These are phyloP conservation scores for Suhomyces bokatorum DNA, from an alignment of 1,139 yeast genomes.

Conservation along the genomic window DNA sequence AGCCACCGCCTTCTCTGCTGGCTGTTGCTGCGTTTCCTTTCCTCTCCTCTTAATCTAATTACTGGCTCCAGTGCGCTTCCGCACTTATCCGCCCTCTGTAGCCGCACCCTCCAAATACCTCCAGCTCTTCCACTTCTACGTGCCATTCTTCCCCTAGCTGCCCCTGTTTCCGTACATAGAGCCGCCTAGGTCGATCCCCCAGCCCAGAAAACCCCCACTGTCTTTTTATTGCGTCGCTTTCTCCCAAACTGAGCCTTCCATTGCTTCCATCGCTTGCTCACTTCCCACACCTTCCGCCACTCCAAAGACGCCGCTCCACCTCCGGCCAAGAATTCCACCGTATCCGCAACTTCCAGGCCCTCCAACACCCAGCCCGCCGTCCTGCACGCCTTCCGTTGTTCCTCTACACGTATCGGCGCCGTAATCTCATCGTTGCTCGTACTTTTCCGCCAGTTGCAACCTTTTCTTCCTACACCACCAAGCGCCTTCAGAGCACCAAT, in stretches of 20 bases:
- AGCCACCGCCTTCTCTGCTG: no score
- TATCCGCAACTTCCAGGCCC: constrained; percentile 1
- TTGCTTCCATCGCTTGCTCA: background rate
- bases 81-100: no score
- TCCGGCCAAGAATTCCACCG: background rate
- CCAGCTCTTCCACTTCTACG: no score
- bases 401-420: background rate
- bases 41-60: no score
- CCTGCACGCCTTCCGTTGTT: background rate
- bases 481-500: no score
- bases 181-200: background rate
- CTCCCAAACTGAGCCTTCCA: background rate
- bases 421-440: background rate
- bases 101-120: no score
- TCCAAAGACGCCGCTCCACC: background rate
- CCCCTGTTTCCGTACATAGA: background rate
- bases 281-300: background rate
- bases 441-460: background rate
- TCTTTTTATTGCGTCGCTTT: no score
- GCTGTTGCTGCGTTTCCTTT: no score
- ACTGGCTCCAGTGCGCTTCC: no score
- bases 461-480: background rate
- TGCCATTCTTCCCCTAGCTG: no score
- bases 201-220: background rate
- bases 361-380: background rate